Conservation (phyloP, 1,284 basidiomycete species). For the Fomitopsis pinicola region DNA sequence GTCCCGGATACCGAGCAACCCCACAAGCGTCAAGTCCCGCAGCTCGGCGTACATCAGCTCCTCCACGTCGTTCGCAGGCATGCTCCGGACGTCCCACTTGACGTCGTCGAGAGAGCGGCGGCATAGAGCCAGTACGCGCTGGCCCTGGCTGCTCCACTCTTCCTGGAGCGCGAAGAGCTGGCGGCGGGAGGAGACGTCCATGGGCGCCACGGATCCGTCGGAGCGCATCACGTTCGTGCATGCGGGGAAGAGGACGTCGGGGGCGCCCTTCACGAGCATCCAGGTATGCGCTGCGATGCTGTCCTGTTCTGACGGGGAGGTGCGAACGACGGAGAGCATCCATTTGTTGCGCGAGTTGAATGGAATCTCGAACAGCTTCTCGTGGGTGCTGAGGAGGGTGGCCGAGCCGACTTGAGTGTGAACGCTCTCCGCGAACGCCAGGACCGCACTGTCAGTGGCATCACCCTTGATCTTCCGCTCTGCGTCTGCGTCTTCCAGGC, state of each 20-base stretch:
- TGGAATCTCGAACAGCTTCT: slow-evolving; percentile 40
- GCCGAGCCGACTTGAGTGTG: slow-evolving; percentile 19
- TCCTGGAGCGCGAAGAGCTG: slow-evolving; percentile 39
- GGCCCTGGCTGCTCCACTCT: slow-evolving; percentile 51
- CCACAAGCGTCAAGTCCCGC: slow-evolving; percentile 51
- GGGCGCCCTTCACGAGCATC: slow-evolving; percentile 54
- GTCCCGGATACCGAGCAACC: slow-evolving; percentile 62
- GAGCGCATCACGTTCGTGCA: slow-evolving; percentile 37
- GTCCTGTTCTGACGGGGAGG: slow-evolving; percentile 10
- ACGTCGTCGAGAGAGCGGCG: slow-evolving; percentile 27
- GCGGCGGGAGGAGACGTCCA: slow-evolving; percentile 26
- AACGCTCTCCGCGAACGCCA: slow-evolving; percentile 55
- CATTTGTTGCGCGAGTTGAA: slow-evolving; percentile 70
- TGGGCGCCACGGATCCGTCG: slow-evolving; percentile 31
- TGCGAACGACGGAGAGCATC: slow-evolving; percentile 46
- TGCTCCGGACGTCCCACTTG: slow-evolving; percentile 18
- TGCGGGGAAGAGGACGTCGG: slow-evolving; percentile 51
- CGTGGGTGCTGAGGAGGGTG: slow-evolving; percentile 22
- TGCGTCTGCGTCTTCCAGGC: slow-evolving; percentile 20
- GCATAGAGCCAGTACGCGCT: slow-evolving; percentile 55
- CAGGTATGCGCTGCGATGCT: slow-evolving; percentile 11
- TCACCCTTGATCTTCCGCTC: slow-evolving; percentile 57
- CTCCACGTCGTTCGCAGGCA: slow-evolving; percentile 33
- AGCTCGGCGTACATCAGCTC: slow-evolving; percentile 33
- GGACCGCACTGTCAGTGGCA: slow-evolving; percentile 59